Percentiles rank a stretch among this genome's conserved stretches.
phyloP scores from a whole-genome alignment of 75 land plant species.

The Cupressus sempervirens region DNA sequence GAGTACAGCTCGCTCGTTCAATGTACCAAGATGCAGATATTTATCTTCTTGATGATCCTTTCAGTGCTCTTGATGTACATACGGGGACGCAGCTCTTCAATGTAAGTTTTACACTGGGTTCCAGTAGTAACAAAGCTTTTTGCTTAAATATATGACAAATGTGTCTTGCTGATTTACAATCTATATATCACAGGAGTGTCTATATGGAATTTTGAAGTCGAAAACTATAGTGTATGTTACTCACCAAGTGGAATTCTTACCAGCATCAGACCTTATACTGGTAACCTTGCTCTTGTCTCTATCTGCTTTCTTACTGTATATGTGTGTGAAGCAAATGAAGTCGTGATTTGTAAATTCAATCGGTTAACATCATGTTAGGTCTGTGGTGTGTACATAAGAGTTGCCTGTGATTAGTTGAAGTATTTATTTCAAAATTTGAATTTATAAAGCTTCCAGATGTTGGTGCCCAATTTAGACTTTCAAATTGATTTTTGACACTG shows the following conservation, averaged over 20 bases:
- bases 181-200: conserved; percentile 57
- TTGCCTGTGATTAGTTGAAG: too few species aligned
- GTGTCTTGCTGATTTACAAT: background rate
- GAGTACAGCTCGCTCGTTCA: conserved; percentile 75
- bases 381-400: too few species aligned
- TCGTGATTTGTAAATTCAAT: too few species aligned
- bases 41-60: conserved; percentile 54
- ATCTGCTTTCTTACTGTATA: too few species aligned
- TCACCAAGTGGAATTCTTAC: conserved; percentile 75
- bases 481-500: too few species aligned
- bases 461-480: too few species aligned
- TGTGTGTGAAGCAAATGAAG: too few species aligned
- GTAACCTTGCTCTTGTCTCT: background rate
- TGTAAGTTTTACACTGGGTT: conserved; percentile 15
- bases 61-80: conserved; percentile 60
- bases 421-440: too few species aligned
- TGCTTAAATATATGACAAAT: background rate
- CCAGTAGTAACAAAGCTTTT: background rate
- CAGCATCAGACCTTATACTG: conserved; percentile 20
- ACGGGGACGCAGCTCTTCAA: conserved; percentile 41
- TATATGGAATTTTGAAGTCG: conserved; percentile 44
- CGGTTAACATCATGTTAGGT: too few species aligned
- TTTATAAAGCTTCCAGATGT: too few species aligned
- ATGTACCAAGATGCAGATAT: conserved; percentile 54
- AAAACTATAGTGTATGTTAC: conserved; percentile 83